Evolutionary conservation across 2,329 filamentous ascomycete species (phyloP).

Genomic region (Calonectria leucothoes): DNA sequence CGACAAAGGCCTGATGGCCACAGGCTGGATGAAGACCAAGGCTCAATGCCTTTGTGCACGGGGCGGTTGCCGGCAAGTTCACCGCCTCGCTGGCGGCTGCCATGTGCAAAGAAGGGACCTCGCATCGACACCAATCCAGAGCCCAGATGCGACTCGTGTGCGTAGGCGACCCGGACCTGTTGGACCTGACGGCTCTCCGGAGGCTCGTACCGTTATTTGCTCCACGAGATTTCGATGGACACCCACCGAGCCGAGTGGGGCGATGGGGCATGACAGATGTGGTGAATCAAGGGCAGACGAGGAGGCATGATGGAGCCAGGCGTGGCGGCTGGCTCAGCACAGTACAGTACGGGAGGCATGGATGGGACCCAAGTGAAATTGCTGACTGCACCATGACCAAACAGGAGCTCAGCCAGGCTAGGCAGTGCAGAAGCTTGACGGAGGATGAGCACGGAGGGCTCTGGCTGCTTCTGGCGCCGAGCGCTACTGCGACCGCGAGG

Average conservation of each 20-base stretch:
- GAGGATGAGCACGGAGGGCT: neutral
- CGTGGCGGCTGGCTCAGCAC: slow-evolving; percentile 13
- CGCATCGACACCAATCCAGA: neutral
- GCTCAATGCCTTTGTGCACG: slow-evolving; percentile 12
- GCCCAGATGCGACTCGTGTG: slow-evolving; percentile 10
- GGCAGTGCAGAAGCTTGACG: slow-evolving; percentile 16
- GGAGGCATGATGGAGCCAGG: neutral
- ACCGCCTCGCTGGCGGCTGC: slow-evolving; percentile 16
- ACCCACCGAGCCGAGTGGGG: slow-evolving; percentile 14
- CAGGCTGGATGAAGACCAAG: neutral
- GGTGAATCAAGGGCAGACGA: slow-evolving; percentile 15
- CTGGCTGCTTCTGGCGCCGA: slow-evolving; percentile 15
- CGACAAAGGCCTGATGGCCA: slow-evolving; percentile 7
- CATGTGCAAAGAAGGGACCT: neutral
- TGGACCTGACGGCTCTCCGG: slow-evolving; percentile 1
- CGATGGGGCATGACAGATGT: slow-evolving; percentile 13
- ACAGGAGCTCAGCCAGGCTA: slow-evolving; percentile 10
- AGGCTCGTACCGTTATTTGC: neutral
- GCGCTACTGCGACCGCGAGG: slow-evolving; percentile 1
- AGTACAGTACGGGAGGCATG: neutral
- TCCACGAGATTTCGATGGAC: slow-evolving; percentile 13
- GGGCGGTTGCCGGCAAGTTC: slow-evolving; percentile 2
- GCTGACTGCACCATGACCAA: slow-evolving; percentile 17
- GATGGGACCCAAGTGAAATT: neutral
- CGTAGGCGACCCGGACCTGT: neutral